Conservation (phyloP, 2,329 filamentous ascomycete species). For the Aspergillus neoniger region DNA sequence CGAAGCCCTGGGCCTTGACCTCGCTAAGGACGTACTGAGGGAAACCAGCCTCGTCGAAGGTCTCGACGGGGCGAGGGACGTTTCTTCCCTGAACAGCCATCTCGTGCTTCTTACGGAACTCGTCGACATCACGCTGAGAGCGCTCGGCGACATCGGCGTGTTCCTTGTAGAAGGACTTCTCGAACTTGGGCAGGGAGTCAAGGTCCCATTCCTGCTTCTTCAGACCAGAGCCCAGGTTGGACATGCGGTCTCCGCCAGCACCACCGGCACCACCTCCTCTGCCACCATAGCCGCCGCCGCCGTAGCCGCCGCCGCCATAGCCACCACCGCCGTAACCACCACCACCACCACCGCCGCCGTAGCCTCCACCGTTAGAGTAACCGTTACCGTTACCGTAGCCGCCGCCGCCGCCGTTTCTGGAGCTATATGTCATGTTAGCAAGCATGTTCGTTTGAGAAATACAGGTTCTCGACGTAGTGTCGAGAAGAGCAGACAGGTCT, state of each 20-base stretch:
- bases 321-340: constrained; percentile 32
- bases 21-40: constrained; percentile 97
- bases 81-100: constrained; percentile 79
- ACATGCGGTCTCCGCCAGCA: constrained; percentile 90
- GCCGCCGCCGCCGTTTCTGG: constrained; percentile 51
- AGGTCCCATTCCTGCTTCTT: constrained; percentile 89
- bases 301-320: constrained; percentile 35
- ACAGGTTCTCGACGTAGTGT: background rate
- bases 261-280: constrained; percentile 50
- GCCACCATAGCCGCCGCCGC: constrained; percentile 35
- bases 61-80: constrained; percentile 91
- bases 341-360: constrained; percentile 39
- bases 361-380: constrained; percentile 44
- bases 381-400: constrained; percentile 54
- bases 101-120: constrained; percentile 80
- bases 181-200: constrained; percentile 83
- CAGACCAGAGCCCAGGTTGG: constrained; percentile 80
- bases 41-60: constrained; percentile 96
- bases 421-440: constrained; percentile 25
- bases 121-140: constrained; percentile 76
- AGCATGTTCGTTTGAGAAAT: constrained; percentile 13
- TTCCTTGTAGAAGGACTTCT: constrained; percentile 99
- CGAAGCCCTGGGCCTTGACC: constrained; percentile 97
- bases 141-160: constrained; percentile 75
- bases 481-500: background rate